phyloP scores from a whole-genome alignment of 2,329 filamentous ascomycete genomes.

The Cercospora sojina region DNA sequence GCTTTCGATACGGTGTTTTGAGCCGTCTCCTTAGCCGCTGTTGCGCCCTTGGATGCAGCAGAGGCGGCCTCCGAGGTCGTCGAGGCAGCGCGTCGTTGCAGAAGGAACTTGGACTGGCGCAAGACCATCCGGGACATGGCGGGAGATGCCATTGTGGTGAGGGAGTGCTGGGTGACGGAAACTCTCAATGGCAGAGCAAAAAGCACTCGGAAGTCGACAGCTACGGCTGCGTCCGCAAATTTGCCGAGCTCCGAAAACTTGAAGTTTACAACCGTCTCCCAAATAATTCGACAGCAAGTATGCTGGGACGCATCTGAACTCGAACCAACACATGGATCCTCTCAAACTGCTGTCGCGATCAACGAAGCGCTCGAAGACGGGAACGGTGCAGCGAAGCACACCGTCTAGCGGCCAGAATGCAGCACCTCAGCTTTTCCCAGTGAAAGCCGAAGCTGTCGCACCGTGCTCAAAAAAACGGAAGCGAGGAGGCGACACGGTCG shows the following conservation, averaged over 20 bases:
- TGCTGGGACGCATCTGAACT: neutral
- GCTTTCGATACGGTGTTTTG: slow-evolving; percentile 58
- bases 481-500: slow-evolving; percentile 34
- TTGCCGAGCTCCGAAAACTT: neutral
- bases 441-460: slow-evolving; percentile 29
- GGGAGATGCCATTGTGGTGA: slow-evolving; percentile 46
- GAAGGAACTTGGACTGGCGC: slow-evolving; percentile 44
- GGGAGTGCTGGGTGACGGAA: slow-evolving; percentile 20
- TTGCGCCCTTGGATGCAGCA: slow-evolving; percentile 40
- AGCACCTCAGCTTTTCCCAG: slow-evolving; percentile 65
- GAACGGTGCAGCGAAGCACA: slow-evolving; percentile 46
- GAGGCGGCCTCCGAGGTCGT: slow-evolving; percentile 49
- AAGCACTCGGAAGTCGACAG: neutral
- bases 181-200: slow-evolving; percentile 16
- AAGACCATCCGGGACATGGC: slow-evolving; percentile 49
- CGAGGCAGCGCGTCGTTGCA: slow-evolving; percentile 51
- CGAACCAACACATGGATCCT: slow-evolving; percentile 60
- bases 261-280: neutral
- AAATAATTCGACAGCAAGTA: neutral
- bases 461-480: slow-evolving; percentile 44
- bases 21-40: slow-evolving; percentile 48
- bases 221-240: neutral
- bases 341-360: slow-evolving; percentile 71
- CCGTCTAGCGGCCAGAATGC: slow-evolving; percentile 64
- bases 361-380: slow-evolving; percentile 56